phyloP scores from a whole-genome alignment of 306 rosid genomes.

The Purshia tridentata region DNA sequence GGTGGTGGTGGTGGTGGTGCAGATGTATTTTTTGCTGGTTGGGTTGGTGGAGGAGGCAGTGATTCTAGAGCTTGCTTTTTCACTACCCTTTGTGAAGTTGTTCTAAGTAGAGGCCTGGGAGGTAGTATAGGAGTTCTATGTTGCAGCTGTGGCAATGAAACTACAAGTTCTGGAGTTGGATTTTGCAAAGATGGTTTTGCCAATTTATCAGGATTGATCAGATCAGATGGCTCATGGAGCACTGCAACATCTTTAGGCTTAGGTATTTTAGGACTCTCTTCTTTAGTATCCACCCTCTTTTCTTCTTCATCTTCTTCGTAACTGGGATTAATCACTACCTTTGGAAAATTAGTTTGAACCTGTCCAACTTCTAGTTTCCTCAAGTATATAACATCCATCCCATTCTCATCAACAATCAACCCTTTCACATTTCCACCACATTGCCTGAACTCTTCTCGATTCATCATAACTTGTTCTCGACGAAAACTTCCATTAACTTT shows the following conservation, averaged over 20 bases:
- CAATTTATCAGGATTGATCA: slow-evolving; percentile 2
- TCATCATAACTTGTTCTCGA: slow-evolving; percentile 29
- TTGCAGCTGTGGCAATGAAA: slow-evolving; percentile 14
- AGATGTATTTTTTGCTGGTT: background rate
- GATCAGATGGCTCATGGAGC: slow-evolving; percentile 17
- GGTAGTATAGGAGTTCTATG: slow-evolving; percentile 12
- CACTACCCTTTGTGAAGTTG: slow-evolving; percentile 28
- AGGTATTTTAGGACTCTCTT: slow-evolving; percentile 28
- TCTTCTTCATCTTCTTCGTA: slow-evolving; percentile 40
- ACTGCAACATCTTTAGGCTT: slow-evolving; percentile 17
- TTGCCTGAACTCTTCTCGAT: slow-evolving; percentile 37
- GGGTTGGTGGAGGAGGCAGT: slow-evolving; percentile 16
- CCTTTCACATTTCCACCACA: slow-evolving; percentile 48
- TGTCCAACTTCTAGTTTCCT: slow-evolving; percentile 45
- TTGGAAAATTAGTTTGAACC: slow-evolving; percentile 29
- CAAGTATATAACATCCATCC: slow-evolving; percentile 45
- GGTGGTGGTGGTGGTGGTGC: slow-evolving; percentile 9
- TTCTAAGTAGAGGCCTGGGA: slow-evolving; percentile 23
- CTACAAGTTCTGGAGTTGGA: slow-evolving; percentile 2
- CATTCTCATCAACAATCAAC: slow-evolving; percentile 45
- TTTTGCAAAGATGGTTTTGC: slow-evolving; percentile 26
- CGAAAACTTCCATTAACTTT: slow-evolving; percentile 33
- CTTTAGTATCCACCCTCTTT: slow-evolving; percentile 41
- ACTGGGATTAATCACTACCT: slow-evolving; percentile 50
- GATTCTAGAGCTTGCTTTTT: slow-evolving; percentile 33